phyloP scores from a whole-genome alignment of 306 rosid genomes.

The Casuarina equisetifolia region DNA sequence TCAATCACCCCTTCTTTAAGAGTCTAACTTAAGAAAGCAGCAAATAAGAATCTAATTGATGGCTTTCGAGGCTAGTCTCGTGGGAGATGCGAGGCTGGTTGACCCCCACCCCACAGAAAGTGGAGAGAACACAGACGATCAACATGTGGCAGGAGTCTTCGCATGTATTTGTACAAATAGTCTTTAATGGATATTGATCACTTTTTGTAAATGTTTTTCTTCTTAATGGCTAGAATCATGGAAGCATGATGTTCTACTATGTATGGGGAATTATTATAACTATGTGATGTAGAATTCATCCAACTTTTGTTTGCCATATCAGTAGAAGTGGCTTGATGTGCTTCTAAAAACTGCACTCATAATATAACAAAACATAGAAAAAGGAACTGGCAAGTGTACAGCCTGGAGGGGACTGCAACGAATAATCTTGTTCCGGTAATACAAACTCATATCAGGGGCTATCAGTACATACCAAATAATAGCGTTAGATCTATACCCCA shows the following conservation, averaged over 20 bases:
- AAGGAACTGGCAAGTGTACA: too few relatives aligned
- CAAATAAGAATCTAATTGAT: conserved; percentile 1
- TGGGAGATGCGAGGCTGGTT: neutral
- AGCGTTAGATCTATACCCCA: too few relatives aligned
- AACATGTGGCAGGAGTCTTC: neutral
- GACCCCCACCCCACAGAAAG: neutral
- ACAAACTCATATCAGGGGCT: too few relatives aligned
- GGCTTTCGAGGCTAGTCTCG: conserved; percentile 8
- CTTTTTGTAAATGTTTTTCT: neutral
- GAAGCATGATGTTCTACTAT: neutral
- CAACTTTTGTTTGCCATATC: too few relatives aligned
- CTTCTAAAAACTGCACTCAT: too few relatives aligned
- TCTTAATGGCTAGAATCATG: neutral
- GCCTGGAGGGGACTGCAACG: too few relatives aligned
- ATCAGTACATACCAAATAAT: too few relatives aligned
- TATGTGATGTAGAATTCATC: too few relatives aligned
- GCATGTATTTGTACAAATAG: neutral
- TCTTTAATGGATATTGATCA: neutral
- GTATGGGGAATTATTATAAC: too few relatives aligned
- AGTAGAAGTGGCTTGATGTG: too few relatives aligned
- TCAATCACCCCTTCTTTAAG: conserved; percentile 75
- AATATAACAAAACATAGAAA: too few relatives aligned
- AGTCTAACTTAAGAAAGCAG: conserved; percentile 42
- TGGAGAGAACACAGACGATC: neutral
- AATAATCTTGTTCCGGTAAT: too few relatives aligned